Percentiles rank a stretch among this genome's conserved stretches.
Evolutionary conservation across 306 rosid species (phyloP).

Genomic region (Astragalus membranaceus): DNA sequence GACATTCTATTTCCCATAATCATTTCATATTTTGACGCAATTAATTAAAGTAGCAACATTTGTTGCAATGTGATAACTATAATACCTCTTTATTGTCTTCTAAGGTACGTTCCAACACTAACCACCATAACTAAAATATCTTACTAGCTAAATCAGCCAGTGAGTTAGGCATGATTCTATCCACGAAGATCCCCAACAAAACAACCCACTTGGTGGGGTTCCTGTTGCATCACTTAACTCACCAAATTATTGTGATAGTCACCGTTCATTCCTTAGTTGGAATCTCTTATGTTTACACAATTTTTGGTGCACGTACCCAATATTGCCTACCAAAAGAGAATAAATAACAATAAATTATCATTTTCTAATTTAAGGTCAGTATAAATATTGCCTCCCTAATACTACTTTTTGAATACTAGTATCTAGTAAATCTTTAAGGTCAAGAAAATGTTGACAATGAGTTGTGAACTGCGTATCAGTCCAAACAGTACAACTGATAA

Average conservation of each 20-base stretch:
- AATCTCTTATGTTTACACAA: slow-evolving; percentile 29
- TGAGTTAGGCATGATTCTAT: background rate
- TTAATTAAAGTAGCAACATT: slow-evolving; percentile 1
- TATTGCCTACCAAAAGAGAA: background rate
- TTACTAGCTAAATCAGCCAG: slow-evolving; percentile 3
- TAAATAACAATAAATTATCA: background rate
- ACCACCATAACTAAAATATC: slow-evolving; percentile 25
- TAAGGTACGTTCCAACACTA: slow-evolving; percentile 29
- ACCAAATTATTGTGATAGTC: slow-evolving; percentile 18
- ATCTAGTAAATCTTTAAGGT: background rate
- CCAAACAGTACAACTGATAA: background rate
- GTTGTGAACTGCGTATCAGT: background rate
- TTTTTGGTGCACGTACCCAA: slow-evolving; percentile 3
- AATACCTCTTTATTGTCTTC: slow-evolving; percentile 16
- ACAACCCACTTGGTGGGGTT: slow-evolving; percentile 18
- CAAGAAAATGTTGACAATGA: background rate
- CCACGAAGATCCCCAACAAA: slow-evolving; percentile 11
- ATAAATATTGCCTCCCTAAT: too few species aligned
- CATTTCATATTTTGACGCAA: background rate
- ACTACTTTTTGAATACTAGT: too few species aligned
- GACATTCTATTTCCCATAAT: background rate
- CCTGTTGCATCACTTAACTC: background rate
- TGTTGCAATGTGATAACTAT: slow-evolving; percentile 9
- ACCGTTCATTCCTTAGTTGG: slow-evolving; percentile 8
- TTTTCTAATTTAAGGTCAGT: background rate